phyloP scores from a whole-genome alignment of 495 filamentous ascomycete species.

The Neurospora tetraspora region DNA sequence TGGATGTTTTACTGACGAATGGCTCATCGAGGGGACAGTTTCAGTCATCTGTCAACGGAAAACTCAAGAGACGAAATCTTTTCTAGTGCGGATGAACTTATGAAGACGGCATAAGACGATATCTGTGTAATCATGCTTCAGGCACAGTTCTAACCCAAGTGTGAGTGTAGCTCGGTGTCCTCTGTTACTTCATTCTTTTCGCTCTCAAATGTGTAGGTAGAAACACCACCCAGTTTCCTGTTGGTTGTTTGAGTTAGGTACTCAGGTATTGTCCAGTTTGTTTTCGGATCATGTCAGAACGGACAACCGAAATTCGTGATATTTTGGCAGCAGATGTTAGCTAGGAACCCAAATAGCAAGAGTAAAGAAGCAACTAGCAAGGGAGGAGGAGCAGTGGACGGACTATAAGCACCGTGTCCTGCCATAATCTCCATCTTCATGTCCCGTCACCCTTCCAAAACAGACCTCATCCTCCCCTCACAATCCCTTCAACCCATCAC shows the following conservation, averaged over 20 bases:
- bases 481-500: neutral
- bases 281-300: too few species aligned
- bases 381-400: too few species aligned
- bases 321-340: too few species aligned
- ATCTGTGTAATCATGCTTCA: neutral
- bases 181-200: neutral
- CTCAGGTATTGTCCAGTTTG: too few species aligned
- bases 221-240: neutral
- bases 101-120: neutral
- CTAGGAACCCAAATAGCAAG: neutral
- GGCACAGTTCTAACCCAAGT: neutral
- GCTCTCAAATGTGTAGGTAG: neutral
- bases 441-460: neutral
- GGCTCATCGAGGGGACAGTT: neutral
- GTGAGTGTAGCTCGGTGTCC: neutral
- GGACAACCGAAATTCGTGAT: too few species aligned
- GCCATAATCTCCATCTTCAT: neutral
- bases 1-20: neutral
- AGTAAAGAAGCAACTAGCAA: neutral
- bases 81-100: neutral
- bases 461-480: neutral
- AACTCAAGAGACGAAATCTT: neutral
- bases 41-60: neutral
- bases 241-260: neutral
- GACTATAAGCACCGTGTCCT: neutral